Percentiles rank a stretch among this genome's conserved stretches.
Evolutionary conservation across 164 flowering plant species (phyloP).

Genomic region (Magnolia sinica): DNA sequence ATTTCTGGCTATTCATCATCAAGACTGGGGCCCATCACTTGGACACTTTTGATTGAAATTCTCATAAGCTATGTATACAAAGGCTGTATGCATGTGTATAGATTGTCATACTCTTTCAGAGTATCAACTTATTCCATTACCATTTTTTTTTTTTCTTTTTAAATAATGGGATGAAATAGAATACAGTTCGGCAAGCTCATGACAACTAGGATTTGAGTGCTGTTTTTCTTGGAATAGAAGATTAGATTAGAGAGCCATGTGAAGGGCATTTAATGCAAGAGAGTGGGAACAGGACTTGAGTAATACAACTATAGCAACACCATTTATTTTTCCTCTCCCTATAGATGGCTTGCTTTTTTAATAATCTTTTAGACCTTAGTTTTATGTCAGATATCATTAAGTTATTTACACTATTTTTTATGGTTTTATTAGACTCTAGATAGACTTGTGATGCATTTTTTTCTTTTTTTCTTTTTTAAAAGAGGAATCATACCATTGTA

Average conservation of each 20-base stretch:
- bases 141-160: not conserved
- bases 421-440: not conserved
- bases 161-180: not conserved
- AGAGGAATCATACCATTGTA: no score
- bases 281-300: constrained; percentile 7
- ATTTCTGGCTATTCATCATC: no score
- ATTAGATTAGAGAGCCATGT: constrained; percentile 8
- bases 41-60: no score
- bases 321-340: constrained; percentile 7
- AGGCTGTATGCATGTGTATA: no score
- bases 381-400: constrained; percentile 11
- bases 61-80: no score
- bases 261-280: constrained; percentile 11
- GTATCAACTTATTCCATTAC: no score
- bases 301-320: not conserved
- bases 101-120: no score
- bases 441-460: not conserved
- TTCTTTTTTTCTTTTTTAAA: not conserved
- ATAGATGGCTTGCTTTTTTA: not conserved
- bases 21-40: no score
- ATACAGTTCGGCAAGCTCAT: not conserved
- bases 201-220: constrained; percentile 13
- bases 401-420: not conserved
- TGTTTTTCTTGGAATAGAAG: constrained; percentile 12
- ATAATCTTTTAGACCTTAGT: constrained; percentile 10